phyloP scores from a whole-genome alignment of 176 grass and related monocot genomes.

The Poa pratensis region DNA sequence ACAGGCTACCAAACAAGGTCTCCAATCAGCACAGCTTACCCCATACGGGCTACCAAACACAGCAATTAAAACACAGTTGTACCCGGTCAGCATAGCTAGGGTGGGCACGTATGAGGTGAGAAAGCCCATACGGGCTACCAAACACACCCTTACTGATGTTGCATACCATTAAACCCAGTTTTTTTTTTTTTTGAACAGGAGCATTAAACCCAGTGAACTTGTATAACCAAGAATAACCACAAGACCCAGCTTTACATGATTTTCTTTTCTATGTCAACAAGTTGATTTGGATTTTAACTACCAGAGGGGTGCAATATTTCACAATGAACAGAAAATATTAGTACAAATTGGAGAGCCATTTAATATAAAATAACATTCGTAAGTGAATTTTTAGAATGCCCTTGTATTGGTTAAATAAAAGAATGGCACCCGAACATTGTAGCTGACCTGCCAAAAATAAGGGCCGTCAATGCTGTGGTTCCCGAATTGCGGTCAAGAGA shows the following conservation, averaged over 20 bases:
- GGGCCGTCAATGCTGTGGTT: conserved; percentile 80
- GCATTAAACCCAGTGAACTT: conserved; percentile 16
- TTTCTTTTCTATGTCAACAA: neutral
- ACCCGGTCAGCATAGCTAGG: too few species aligned
- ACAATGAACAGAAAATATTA: conserved; percentile 15
- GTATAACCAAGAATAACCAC: conserved; percentile 9
- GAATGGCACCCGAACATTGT: conserved; percentile 31
- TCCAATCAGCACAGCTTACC: too few species aligned
- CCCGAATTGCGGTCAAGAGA: conserved; percentile 87
- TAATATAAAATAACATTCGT: neutral
- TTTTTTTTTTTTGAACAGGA: too few species aligned
- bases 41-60: too few species aligned
- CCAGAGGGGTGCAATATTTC: neutral
- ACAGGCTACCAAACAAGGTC: too few species aligned
- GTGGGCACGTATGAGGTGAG: too few species aligned
- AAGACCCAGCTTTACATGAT: neutral
- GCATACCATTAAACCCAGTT: conserved; percentile 22
- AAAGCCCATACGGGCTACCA: too few species aligned
- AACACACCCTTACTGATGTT: conserved; percentile 4
- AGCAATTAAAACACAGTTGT: too few species aligned
- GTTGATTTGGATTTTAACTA: conserved; percentile 2
- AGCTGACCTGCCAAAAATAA: conserved; percentile 81
- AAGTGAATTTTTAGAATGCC: neutral
- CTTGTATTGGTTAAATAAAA: conserved; percentile 6
- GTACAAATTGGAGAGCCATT: neutral